phyloP scores from a whole-genome alignment of 257 asterid species.

The Solanum okadae region DNA sequence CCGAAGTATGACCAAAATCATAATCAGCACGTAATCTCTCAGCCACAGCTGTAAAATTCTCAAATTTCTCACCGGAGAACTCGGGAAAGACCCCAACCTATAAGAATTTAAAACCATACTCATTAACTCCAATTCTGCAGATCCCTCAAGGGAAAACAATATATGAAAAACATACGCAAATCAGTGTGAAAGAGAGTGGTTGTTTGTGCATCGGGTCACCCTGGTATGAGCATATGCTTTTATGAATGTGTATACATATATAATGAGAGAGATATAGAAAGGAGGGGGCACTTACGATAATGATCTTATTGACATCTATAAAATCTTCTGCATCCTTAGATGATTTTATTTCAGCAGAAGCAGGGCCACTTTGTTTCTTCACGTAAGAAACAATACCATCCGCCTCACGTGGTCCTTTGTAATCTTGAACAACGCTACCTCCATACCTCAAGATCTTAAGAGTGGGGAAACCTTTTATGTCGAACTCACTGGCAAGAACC shows the following conservation, averaged over 20 bases:
- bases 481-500: slow-evolving; percentile 44
- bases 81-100: slow-evolving; percentile 92
- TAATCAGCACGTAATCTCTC: slow-evolving; percentile 79
- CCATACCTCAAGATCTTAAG: slow-evolving; percentile 75
- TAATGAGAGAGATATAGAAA: not conserved
- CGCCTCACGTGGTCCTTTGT: slow-evolving; percentile 87
- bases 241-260: not conserved
- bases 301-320: slow-evolving; percentile 48
- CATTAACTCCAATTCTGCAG: not conserved
- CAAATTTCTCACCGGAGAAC: slow-evolving; percentile 82
- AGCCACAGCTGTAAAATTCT: slow-evolving; percentile 67
- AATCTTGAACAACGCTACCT: slow-evolving; percentile 70
- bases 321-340: slow-evolving; percentile 45
- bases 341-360: slow-evolving; percentile 59
- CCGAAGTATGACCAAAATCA: slow-evolving; percentile 65
- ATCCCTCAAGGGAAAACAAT: not conserved
- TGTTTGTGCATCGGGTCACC: not conserved
- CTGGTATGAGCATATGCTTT: not conserved
- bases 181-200: not conserved
- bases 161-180: not conserved
- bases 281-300: slow-evolving; percentile 40
- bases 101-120: not conserved
- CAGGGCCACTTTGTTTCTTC: slow-evolving; percentile 84
- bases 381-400: slow-evolving; percentile 70
- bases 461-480: slow-evolving; percentile 63